Percentiles rank a stretch among this genome's conserved stretches.
Conservation (phyloP, 805 yeast species). For the Ogataea zsoltii region DNA sequence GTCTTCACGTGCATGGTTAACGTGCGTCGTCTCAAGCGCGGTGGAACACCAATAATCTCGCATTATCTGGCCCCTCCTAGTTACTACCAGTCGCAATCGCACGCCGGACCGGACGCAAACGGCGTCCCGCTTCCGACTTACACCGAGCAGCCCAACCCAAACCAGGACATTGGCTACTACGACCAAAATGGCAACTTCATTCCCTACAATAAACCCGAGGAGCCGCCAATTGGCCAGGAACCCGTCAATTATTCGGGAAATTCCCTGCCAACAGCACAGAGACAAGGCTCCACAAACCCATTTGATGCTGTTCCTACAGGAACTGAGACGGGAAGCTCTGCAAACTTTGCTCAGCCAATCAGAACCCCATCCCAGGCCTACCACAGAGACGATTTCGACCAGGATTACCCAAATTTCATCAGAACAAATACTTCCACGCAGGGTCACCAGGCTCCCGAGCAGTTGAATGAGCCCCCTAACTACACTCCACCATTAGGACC, state of each 20-base stretch:
- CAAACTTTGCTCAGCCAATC: constrained; percentile 1
- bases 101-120: constrained; percentile 41
- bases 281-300: constrained; percentile 9
- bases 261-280: constrained; percentile 1
- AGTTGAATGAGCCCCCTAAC: constrained; percentile 3
- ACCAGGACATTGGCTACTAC: constrained; percentile 74
- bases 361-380: constrained; percentile 9
- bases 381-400: constrained; percentile 15
- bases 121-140: constrained; percentile 64
- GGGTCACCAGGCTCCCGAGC: background rate
- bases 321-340: background rate
- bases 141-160: constrained; percentile 62
- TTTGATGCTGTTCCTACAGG: constrained; percentile 17
- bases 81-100: constrained; percentile 62
- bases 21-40: constrained; percentile 47
- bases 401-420: constrained; percentile 15
- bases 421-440: constrained; percentile 7
- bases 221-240: background rate
- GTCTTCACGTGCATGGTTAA: constrained; percentile 56
- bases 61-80: constrained; percentile 59
- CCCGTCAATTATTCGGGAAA: background rate
- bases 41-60: constrained; percentile 70
- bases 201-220: constrained; percentile 31
- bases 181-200: constrained; percentile 58
- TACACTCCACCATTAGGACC: constrained; percentile 27